These are phyloP conservation scores for Calonectria ilicicola DNA, from an alignment of 2,329 filamentous ascomycete species.

Conservation along the genomic window DNA sequence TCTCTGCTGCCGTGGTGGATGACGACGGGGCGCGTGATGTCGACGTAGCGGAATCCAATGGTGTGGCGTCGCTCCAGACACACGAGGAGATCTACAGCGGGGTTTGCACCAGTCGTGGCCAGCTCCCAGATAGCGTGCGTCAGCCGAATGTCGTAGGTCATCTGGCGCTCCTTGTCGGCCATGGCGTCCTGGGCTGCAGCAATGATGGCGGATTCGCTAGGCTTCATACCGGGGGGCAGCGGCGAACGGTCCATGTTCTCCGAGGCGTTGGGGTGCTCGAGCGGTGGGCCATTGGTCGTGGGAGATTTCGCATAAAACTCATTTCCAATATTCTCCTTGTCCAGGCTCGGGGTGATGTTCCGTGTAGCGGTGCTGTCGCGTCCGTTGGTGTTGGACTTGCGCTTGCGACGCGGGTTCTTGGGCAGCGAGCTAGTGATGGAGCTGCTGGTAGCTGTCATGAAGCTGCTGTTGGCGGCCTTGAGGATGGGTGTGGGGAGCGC, in stretches of 20 bases:
- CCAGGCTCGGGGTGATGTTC: constrained; percentile 52
- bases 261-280: constrained; percentile 46
- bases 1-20: constrained; percentile 96
- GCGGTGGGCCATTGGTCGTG: constrained; percentile 30
- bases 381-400: constrained; percentile 62
- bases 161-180: constrained; percentile 78
- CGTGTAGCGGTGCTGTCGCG: constrained; percentile 51
- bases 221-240: constrained; percentile 42
- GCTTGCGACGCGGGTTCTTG: constrained; percentile 73
- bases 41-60: constrained; percentile 96
- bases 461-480: constrained; percentile 94
- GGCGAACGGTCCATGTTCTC: constrained; percentile 65
- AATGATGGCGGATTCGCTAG: constrained; percentile 46
- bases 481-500: constrained; percentile 91
- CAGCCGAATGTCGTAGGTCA: constrained; percentile 83
- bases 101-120: constrained; percentile 91
- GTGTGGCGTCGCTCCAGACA: constrained; percentile 91
- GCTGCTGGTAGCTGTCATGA: constrained; percentile 91
- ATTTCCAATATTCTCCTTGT: constrained; percentile 62
- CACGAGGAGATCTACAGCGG: constrained; percentile 90
- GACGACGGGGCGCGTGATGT: constrained; percentile 90
- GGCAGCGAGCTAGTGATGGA: constrained; percentile 84
- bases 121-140: constrained; percentile 96
- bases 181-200: constrained; percentile 70
- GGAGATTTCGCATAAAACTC: constrained; percentile 42